Base-by-base conservation (phyloP, 768 basidiomycete genomes). In the Phaeolepiota aurea region DNA sequence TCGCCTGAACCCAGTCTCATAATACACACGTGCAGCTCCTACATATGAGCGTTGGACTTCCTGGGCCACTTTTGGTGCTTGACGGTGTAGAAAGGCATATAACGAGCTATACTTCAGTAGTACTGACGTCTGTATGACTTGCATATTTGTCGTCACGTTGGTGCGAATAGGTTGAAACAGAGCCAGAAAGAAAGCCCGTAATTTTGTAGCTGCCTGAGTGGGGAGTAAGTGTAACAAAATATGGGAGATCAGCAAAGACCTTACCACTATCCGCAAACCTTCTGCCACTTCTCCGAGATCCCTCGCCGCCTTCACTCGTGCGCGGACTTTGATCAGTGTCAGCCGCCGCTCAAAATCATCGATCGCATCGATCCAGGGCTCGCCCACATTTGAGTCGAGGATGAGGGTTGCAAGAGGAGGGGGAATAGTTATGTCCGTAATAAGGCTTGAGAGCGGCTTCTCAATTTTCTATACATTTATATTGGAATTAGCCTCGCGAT, bases 1-100 rank as follows among this genome's bases (percentile, higher is more conserved):
- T 32, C 96, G 68, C 46, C 96, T 69, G 57, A 97, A 93, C 0
- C 85, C 89, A 15, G 96, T 98, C 63, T 99, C 96, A 44, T 91
- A 97, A 57, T 96, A 99, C 15, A 87, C 74, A 30, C 92, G 79
- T 11, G 87, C 84, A 19, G 86, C 77, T 22, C 75, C 75, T 20
- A 85, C 65, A 57, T 99, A 99, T 2, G 87, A 82, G 38, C 89
- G 71, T 56, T 91, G 90, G 16, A 99, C 65, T 58, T 98, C 93
- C 34, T 73, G 72, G 2, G 96, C 92, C 20, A 92, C 85, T 22
- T 70, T 70, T 5, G 82, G 72, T 3, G 86, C 86, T 46, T 91
- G 86, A 2, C 88, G 79, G 47, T 83, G 79, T 25, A 99, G 68
- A 55, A 98, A 99, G 1, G 74, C 72, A 51, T 80, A 97, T 43